A percentile compares a stretch with the other conserved stretches of the same genome.
Evolutionary conservation across 2,329 filamentous ascomycete species (phyloP).

Genomic region (Apiospora aurea): DNA sequence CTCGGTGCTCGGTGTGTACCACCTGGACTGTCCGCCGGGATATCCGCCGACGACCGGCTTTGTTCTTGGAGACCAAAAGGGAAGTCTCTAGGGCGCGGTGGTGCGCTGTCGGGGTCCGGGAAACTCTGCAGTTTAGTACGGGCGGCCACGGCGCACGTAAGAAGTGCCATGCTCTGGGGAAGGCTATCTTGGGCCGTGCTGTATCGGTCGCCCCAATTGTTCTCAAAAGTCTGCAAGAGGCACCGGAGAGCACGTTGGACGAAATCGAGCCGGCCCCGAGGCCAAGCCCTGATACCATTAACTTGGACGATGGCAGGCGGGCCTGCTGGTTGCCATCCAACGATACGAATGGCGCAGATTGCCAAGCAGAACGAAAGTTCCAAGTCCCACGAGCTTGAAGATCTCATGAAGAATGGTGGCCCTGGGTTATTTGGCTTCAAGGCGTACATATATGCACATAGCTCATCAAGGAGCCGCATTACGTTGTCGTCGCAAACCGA

Average conservation of each 20-base stretch:
- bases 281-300: background rate
- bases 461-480: background rate
- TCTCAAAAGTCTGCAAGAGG: background rate
- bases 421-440: background rate
- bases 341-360: background rate
- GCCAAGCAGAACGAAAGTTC: background rate
- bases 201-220: background rate
- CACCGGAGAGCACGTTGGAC: background rate
- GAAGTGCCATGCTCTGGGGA: background rate
- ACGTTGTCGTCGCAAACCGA: background rate
- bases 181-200: background rate
- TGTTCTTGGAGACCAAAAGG: background rate
- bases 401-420: background rate
- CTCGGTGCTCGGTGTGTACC: background rate
- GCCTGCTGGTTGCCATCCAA: background rate
- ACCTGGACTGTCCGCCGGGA: background rate
- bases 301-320: too few relatives aligned
- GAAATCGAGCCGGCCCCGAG: background rate
- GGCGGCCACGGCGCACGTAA: background rate
- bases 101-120: background rate
- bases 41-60: background rate
- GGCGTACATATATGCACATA: background rate
- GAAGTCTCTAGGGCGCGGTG: background rate
- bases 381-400: background rate
- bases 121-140: background rate